A percentile compares a stretch with the other conserved stretches of the same genome.
Conservation (phyloP, 192 early-diverging fungal genomes). For the Coemansia sp. region DNA sequence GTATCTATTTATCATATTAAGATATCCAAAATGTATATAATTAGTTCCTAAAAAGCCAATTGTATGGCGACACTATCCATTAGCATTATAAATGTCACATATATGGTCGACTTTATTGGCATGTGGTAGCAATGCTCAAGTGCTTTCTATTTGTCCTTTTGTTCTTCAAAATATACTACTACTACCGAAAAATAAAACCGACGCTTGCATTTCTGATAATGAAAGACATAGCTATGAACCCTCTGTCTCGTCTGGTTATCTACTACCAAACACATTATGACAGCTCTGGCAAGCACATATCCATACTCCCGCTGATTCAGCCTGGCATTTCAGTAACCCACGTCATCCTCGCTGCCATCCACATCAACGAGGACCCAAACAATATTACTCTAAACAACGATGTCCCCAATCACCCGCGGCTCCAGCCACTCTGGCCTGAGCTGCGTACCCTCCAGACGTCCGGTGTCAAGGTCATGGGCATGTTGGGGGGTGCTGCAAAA, state of each 20-base stretch:
- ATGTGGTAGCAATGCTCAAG: too few species aligned
- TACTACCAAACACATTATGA: conserved; percentile 17
- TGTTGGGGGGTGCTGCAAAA: conserved; percentile 13
- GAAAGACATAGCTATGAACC: background rate
- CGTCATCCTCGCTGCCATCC: conserved; percentile 16
- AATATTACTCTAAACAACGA: conserved; percentile 11
- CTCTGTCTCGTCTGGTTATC: conserved; percentile 11
- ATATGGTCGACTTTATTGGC: too few species aligned
- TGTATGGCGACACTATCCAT: too few species aligned
- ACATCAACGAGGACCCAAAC: conserved; percentile 14
- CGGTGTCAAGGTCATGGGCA: conserved; percentile 15
- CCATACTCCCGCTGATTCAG: conserved; percentile 12
- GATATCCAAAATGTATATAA: too few species aligned
- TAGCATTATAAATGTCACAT: too few species aligned
- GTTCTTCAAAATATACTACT: too few species aligned
- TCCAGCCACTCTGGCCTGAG: conserved; percentile 9
- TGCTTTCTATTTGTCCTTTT: too few species aligned
- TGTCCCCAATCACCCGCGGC: background rate
- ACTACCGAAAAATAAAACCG: too few species aligned
- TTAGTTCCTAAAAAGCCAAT: too few species aligned
- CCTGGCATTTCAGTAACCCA: conserved; percentile 14
- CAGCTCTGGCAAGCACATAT: conserved; percentile 8
- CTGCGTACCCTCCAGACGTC: conserved; percentile 7
- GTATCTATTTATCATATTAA: too few species aligned
- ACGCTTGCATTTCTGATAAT: too few species aligned